Evolutionary conservation across 495 filamentous ascomycete species (phyloP), one percentile per base, ranked within the genome.

Genomic region (Darksidea phi): DNA sequence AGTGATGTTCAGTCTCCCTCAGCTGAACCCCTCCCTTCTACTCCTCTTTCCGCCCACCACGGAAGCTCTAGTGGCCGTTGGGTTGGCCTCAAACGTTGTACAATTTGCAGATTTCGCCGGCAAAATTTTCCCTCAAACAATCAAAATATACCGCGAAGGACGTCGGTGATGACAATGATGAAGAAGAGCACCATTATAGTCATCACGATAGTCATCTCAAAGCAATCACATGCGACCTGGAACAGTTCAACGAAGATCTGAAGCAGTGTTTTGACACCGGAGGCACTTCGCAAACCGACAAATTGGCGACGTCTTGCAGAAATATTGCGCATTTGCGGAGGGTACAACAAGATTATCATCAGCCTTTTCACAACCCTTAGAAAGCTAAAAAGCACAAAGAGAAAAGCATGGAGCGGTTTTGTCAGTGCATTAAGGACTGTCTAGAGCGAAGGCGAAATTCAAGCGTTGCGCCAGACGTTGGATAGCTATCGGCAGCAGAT

Each of bases 401-500:
- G 11, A 11, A 46, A 34, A 6, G 18, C 20, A 11, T 59, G 57
- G 57, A 45, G 20, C 13, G 51, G 57, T 45, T 51, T 59, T 15
- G 21, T 51, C 12, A 12, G 2, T 20, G 57, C 57, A 8, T 47
- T 59, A 2, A 59, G 42, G 20, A 59, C 47, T 15, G 34, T 52
- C 6, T 59, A 47, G 57, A 51, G 21, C 17, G 57, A 59, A 28
- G 24, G 20, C 26, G 47, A 59, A 18, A 47, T 59, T 15, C 2
- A 45, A 17, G 36, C 6, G 8, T 45, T 59, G 47, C 25, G 34
- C 15, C 46, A 52, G 8, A 43, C 21, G 3, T 32, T 59, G 20
- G 57, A 59, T 43, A 59, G 20, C 43, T 42, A 42, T 32, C 57
- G 57, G 18, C 46, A 59, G 17, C 57, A 59, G 45, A 36, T 58